Evolutionary conservation across 2,329 filamentous ascomycete genomes (phyloP).

Genomic region (Talaromyces sp.): DNA sequence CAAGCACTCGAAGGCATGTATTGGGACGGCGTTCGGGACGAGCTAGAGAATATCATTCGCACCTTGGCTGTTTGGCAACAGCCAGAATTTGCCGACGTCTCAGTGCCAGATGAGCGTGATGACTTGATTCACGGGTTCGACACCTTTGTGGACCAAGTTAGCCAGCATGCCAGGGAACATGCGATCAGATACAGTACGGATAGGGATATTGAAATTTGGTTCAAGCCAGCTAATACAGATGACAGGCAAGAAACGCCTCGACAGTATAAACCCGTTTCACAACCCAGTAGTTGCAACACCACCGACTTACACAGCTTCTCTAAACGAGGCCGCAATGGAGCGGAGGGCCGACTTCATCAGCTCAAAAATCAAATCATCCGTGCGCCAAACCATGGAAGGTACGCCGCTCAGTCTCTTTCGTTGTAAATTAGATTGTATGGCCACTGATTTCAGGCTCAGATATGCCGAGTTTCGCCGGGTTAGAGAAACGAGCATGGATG

Average conservation of each 20-base stretch:
- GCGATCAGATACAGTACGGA: slow-evolving; percentile 18
- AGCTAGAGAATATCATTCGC: slow-evolving; percentile 35
- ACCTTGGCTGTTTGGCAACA: slow-evolving; percentile 36
- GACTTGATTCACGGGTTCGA: slow-evolving; percentile 26
- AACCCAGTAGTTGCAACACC: background rate
- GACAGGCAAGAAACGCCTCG: background rate
- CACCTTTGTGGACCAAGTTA: slow-evolving; percentile 40
- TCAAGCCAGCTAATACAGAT: background rate
- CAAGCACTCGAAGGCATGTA: slow-evolving; percentile 33
- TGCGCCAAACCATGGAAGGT: slow-evolving; percentile 1
- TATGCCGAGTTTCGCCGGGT: background rate
- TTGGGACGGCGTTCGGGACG: slow-evolving; percentile 36
- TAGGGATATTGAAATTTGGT: background rate
- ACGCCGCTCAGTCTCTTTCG: background rate
- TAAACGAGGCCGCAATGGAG: background rate
- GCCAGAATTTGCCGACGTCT: slow-evolving; percentile 20
- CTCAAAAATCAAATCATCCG: slow-evolving; percentile 12
- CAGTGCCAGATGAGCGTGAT: slow-evolving; percentile 28
- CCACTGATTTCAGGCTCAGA: background rate
- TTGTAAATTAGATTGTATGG: background rate
- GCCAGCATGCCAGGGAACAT: slow-evolving; percentile 29
- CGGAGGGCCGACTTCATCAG: slow-evolving; percentile 8
- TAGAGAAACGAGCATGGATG: slow-evolving; percentile 4
- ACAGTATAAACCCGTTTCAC: background rate
- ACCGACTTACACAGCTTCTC: background rate